Evolutionary conservation across 2,329 filamentous ascomycete genomes (phyloP), one percentile per base, ranked within the genome.

Genomic region (Pseudofabraea citricarpa): DNA sequence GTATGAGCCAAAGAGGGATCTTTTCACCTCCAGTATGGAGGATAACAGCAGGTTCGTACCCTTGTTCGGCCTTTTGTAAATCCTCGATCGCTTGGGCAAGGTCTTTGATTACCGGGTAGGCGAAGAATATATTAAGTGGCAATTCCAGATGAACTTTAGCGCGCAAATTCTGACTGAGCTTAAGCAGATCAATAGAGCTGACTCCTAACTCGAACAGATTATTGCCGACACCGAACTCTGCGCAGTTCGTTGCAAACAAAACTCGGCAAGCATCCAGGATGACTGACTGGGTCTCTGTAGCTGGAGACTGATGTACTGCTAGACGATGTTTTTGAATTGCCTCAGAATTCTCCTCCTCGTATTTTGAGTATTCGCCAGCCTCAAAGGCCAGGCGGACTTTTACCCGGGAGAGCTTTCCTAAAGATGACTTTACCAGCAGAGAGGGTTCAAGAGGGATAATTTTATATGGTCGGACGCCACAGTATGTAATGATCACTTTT

Each of bases 391-490:
- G 42, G 10, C 46, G 47, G 16, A 69, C 52, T 50, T 69, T 71
- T 7, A 59, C 38, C 4, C 65, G 49, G 2, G 66, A 68, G 5
- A 71, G 53, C 51, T 71, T 71, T 6, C 68, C 67, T 2, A 71
- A 56, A 1, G 66, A 56, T 1, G 67, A 61, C 48, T 62, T 64
- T n/a, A 52, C 56, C 1, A 70, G 47, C 7, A 55, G 27, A 7
- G 40, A 21, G 21, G 41, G 37, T 10, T 43, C 40, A 3, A 66
- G 46, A 0, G 63, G 54, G 16, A 66, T 42, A 16, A 64, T 47
- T 6, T 55, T 45, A 20, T 52, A 49, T 5, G 61, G 60, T 6
- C 50, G 49, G 6, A 50, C 47, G 9, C 54, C 51, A 36, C 47
- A 53, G 20, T 43, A 48, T 35, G 49, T 43, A 12, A 55, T 44